phyloP scores from a whole-genome alignment of 805 yeast species.

The Lipomyces anomalus region DNA sequence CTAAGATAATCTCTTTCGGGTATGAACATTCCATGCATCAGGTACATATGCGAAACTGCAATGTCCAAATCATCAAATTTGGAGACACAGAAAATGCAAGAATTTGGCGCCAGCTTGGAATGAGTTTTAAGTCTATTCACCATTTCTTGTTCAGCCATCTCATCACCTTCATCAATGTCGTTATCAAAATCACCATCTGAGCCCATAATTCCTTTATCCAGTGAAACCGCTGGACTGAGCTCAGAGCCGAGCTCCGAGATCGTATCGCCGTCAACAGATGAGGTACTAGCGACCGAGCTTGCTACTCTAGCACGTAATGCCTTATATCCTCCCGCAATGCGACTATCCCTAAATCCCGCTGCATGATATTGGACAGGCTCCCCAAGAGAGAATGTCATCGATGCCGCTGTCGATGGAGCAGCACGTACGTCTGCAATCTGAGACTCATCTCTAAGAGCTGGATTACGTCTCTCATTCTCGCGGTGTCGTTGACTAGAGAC shows the following conservation, averaged over 20 bases:
- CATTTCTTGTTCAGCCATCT: slow-evolving; percentile 18
- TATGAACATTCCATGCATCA: slow-evolving; percentile 73
- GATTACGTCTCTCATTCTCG: slow-evolving; percentile 8
- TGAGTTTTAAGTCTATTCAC: slow-evolving; percentile 22
- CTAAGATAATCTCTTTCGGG: slow-evolving; percentile 72
- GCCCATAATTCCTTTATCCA: not conserved
- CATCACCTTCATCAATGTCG: slow-evolving; percentile 5
- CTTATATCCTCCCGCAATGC: slow-evolving; percentile 12
- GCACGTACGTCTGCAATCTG: not conserved
- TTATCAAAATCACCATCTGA: slow-evolving; percentile 1
- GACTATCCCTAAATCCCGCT: slow-evolving; percentile 6
- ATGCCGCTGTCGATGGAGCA: not conserved
- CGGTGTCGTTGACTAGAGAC: slow-evolving; percentile 22
- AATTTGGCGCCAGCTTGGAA: slow-evolving; percentile 31
- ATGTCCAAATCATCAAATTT: slow-evolving; percentile 49
- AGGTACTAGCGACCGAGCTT: not conserved
- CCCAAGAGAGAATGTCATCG: slow-evolving; percentile 6
- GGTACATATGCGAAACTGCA: slow-evolving; percentile 71
- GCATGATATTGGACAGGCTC: slow-evolving; percentile 5
- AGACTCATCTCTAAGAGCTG: not conserved
- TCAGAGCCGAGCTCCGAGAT: not conserved
- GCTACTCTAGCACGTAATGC: slow-evolving; percentile 1
- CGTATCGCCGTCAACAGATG: not conserved
- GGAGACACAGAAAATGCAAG: slow-evolving; percentile 41
- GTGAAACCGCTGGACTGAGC: not conserved